Evolutionary conservation across 129 eudicot genomes (phyloP).

Genomic region (Calendula officinalis): DNA sequence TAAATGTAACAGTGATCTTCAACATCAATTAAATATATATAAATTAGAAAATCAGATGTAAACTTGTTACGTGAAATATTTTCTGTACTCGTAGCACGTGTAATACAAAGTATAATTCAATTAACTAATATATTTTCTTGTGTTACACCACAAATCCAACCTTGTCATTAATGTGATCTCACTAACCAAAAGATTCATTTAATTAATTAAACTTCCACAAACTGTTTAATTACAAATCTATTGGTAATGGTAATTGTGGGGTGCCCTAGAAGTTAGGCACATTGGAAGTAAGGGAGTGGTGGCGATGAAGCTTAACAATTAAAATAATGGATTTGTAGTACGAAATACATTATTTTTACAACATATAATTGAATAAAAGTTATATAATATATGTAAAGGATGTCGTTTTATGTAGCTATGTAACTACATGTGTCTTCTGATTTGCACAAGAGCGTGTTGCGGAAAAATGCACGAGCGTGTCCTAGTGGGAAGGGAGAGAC

Average conservation of each 20-base stretch:
- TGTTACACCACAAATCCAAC: constrained; percentile 18
- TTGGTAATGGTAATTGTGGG: constrained; percentile 24
- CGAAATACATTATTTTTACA: constrained; percentile 8
- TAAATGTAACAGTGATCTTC: constrained; percentile 17
- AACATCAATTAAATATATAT: background rate
- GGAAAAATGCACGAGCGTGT: too few relatives aligned
- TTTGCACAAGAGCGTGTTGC: too few relatives aligned
- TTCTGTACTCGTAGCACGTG: constrained; percentile 28
- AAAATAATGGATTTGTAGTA: constrained; percentile 21
- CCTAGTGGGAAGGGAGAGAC: too few relatives aligned
- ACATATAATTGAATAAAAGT: background rate
- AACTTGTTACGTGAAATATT: constrained; percentile 11
- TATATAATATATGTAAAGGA: background rate
- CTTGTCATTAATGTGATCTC: constrained; percentile 23
- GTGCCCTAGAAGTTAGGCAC: constrained; percentile 38
- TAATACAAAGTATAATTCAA: constrained; percentile 1
- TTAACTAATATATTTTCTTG: constrained; percentile 4
- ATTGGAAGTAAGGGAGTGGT: constrained; percentile 19
- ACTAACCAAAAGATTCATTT: constrained; percentile 6
- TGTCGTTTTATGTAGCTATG: background rate
- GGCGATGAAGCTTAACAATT: constrained; percentile 8
- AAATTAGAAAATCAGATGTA: constrained; percentile 14
- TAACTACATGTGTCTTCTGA: too few relatives aligned
- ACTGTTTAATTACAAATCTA: background rate
- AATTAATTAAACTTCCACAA: background rate